These are phyloP conservation scores for Hyaloperonospora brassicae DNA, from an alignment of 352 stramenopile genomes.

Conservation along the genomic window DNA sequence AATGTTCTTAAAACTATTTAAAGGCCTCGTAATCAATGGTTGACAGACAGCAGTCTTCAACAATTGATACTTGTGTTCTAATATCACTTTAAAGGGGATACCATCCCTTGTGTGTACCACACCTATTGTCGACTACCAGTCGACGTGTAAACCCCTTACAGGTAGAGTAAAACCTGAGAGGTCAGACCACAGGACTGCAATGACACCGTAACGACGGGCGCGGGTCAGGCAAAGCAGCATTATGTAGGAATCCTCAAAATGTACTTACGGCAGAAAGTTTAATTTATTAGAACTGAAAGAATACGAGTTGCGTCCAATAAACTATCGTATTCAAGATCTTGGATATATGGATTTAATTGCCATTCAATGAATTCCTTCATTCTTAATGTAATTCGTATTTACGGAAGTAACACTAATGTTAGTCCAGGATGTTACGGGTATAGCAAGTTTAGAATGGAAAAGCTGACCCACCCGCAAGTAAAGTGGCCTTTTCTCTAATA, in stretches of 20 bases:
- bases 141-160: no score
- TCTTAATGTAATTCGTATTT: neutral
- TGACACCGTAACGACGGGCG: neutral
- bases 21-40: no score
- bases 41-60: no score
- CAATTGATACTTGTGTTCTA: no score
- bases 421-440: neutral
- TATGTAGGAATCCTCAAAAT: neutral
- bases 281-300: neutral
- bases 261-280: no score
- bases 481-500: no score
- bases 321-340: constrained; percentile 1
- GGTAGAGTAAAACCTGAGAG: neutral
- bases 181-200: neutral
- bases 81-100: no score
- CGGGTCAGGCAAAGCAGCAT: neutral
- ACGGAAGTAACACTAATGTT: constrained; percentile 1
- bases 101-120: no score
- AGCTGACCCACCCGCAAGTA: neutral
- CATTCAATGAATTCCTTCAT: neutral
- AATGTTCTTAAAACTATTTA: no score
- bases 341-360: neutral
- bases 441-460: neutral
- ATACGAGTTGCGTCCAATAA: neutral
- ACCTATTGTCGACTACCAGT: no score